Evolutionary conservation across 768 basidiomycete genomes (phyloP).

Genomic region (Pleurotus platypus): DNA sequence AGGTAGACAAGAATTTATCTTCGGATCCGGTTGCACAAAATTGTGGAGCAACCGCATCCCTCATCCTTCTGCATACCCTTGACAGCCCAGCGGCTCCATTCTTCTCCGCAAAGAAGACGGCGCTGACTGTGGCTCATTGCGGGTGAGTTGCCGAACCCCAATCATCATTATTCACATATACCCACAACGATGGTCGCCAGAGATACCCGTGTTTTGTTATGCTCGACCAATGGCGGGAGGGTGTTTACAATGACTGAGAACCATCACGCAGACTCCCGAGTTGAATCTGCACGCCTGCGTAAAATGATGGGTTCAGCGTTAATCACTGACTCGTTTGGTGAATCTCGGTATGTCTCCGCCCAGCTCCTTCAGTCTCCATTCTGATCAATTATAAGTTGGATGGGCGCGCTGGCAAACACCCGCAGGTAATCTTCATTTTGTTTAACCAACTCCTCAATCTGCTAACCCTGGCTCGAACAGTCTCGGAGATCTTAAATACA

Average conservation of each 20-base stretch:
- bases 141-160: slow-evolving; percentile 52
- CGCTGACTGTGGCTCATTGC: slow-evolving; percentile 88
- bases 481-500: slow-evolving; percentile 86
- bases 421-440: slow-evolving; percentile 52
- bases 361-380: not conserved
- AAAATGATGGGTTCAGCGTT: slow-evolving; percentile 88
- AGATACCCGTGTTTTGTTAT: slow-evolving; percentile 86
- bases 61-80: slow-evolving; percentile 87
- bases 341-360: slow-evolving; percentile 58
- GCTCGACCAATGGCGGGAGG: slow-evolving; percentile 65
- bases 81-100: slow-evolving; percentile 80
- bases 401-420: slow-evolving; percentile 92
- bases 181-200: slow-evolving; percentile 32
- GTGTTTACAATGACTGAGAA: slow-evolving; percentile 89
- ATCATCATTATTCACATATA: not conserved
- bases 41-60: slow-evolving; percentile 89
- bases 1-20: slow-evolving; percentile 78
- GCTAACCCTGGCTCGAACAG: slow-evolving; percentile 33
- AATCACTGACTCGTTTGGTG: slow-evolving; percentile 93
- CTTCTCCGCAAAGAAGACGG: slow-evolving; percentile 71
- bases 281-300: slow-evolving; percentile 81
- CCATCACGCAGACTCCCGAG: slow-evolving; percentile 90
- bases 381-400: slow-evolving; percentile 57
- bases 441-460: not conserved
- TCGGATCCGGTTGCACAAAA: slow-evolving; percentile 63